Evolutionary conservation across 495 filamentous ascomycete species (phyloP), one percentile per base, ranked within the genome.

Genomic region (Terfezia claveryi): DNA sequence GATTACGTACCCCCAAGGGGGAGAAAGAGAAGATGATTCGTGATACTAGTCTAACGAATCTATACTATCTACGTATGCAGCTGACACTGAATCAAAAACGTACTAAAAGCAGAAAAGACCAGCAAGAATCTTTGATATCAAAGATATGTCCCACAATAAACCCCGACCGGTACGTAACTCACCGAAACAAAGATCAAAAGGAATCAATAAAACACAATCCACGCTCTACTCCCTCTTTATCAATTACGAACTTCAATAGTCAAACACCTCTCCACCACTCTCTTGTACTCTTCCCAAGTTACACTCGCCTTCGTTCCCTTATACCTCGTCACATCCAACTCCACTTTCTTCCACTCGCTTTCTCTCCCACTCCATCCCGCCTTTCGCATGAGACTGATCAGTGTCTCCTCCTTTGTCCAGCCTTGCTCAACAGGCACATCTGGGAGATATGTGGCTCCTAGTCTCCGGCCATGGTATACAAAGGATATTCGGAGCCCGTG

Each of bases 351-450:
- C 91, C 88, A 95, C 65, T 76, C 69, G 59, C 80, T 72, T 69
- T 70, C 76, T 58, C 71, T 67, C 4, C 81, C 79, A 57, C 70
- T 70, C 87, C 86, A 95, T 0, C 88, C 88, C 0, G 87, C 89
- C 72, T 95, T 94, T 54, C 87, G 74, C 86, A 95, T 94, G 61
- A 94, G 67, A 66, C 83, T 89, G 38, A 84, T 74, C 23, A 96
- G 61, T 2, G 87, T 85, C 72, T 95, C 85, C 68, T 94, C 87
- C 67, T 91, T 93, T 12, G 79, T 85, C 91, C 91, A 98, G 20
- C 83, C 86, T 67, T 98, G 91, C 71, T 98, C 91, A 4, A 75
- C 71, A 2, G 89, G 78, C 10, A 96, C 89, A 65, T 95, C 87
- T 0, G 91, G 91, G 14, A 98, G 74, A 62, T 98, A 98, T 0